Conservation (phyloP, 139 green algal species). For the Chlorella sp. region DNA sequence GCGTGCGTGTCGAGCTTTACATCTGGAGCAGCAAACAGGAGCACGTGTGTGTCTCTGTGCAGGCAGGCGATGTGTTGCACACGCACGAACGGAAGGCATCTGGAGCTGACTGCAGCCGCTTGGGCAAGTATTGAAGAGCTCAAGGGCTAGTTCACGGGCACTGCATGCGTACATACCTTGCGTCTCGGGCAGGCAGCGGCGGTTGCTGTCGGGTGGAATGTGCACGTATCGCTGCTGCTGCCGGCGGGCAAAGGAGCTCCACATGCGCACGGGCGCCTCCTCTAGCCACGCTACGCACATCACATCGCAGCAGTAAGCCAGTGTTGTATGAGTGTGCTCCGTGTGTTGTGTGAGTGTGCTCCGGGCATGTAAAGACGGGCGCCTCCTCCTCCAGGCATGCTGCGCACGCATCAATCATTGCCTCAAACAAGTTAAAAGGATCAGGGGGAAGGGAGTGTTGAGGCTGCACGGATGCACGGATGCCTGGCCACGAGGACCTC, state of each 20-base stretch:
- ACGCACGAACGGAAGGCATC: no score
- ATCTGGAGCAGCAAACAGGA: no score
- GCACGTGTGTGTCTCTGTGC: no score
- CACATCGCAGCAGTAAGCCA: not conserved
- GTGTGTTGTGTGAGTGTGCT: not conserved
- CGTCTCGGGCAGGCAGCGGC: constrained; percentile 22
- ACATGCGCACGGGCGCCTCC: constrained; percentile 24
- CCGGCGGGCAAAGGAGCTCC: constrained; percentile 23
- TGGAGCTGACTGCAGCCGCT: no score
- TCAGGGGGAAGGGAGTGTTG: no score
- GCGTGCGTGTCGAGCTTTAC: not conserved
- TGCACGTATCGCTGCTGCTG: constrained; percentile 39
- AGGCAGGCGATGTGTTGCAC: no score
- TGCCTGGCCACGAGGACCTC: no score
- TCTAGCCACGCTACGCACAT: constrained; percentile 15
- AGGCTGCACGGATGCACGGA: no score
- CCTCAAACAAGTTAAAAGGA: not conserved
- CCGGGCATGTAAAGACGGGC: not conserved
- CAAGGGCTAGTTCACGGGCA: no score
- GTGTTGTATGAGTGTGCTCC: not conserved
- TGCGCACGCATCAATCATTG: not conserved
- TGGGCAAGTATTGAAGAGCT: no score
- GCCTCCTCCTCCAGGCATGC: no score
- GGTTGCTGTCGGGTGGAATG: constrained; percentile 26
- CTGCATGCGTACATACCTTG: constrained; percentile 24